Evolutionary conservation across 2,329 filamentous ascomycete species (phyloP), one percentile per base, ranked within the genome.

Genomic region (Rugonectria rugulosa): DNA sequence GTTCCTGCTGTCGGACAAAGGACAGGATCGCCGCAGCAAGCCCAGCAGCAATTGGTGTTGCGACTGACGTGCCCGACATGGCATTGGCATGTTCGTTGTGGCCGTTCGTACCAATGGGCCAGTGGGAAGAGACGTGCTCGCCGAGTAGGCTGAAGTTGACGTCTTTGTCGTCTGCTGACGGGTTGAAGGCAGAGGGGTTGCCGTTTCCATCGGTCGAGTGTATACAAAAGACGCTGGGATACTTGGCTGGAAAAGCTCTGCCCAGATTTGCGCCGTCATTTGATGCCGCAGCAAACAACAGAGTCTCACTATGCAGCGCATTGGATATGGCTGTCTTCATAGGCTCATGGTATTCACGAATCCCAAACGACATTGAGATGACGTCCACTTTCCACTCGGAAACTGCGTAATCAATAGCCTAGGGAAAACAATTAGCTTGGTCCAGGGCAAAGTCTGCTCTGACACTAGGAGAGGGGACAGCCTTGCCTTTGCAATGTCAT

Each of bases 351-450:
- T 47, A 32, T 0, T 61, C 55, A 0, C 51, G 49, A 26, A 43
- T 59, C 2, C 64, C 66, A 31, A 66, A 64, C 3, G 61, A 66
- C 57, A 66, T 61, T 29, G 59, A 66, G 23, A 66, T 61, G 15
- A 65, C 57, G 17, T 65, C 63, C 2, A 62, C 61, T 0, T 48
- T 14, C 57, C 61, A 61, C 1, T 42, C 31, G 1, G 53, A 15
- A 3, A 57, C 46, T 3, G 56, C 59, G n/a, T 47, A n/a, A 1
- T 50, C 29, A 6, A 65, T 62, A 6, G 60, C 62, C 62, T 64
- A 5, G 3, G 9, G 15, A 4, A 26, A n/a, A n/a, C n/a, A n/a
- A n/a, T n/a, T n/a, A n/a, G n/a, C n/a, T n/a, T n/a, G n/a, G n/a
- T n/a, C n/a, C n/a, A n/a, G n/a, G n/a, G n/a, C n/a, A n/a, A n/a